Percentiles rank a stretch among this genome's conserved stretches.
Evolutionary conservation across 495 filamentous ascomycete genomes (phyloP).

Genomic region (Pyrenula aspistea): DNA sequence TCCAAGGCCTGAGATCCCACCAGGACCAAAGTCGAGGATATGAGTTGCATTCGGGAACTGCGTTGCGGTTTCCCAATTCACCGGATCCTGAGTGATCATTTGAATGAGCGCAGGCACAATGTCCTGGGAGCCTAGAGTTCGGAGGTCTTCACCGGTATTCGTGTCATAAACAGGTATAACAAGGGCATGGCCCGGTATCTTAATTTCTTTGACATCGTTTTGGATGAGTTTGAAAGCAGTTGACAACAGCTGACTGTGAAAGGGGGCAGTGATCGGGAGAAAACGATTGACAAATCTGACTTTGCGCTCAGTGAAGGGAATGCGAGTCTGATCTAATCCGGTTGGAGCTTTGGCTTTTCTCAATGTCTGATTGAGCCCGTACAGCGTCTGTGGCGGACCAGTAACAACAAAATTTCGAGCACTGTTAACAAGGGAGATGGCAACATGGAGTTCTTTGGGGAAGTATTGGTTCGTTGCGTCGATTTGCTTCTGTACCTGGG

Average conservation of each 20-base stretch:
- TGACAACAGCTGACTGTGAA: slow-evolving; percentile 87
- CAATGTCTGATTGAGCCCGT: slow-evolving; percentile 85
- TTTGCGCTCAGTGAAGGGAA: slow-evolving; percentile 91
- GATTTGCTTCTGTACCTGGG: slow-evolving; percentile 85
- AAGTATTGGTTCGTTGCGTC: slow-evolving; percentile 93
- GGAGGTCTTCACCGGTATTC: slow-evolving; percentile 70
- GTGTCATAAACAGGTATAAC: slow-evolving; percentile 82
- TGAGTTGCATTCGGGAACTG: slow-evolving; percentile 82
- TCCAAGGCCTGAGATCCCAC: slow-evolving; percentile 89
- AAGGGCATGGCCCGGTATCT: slow-evolving; percentile 54
- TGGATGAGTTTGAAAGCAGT: slow-evolving; percentile 67
- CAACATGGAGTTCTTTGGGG: slow-evolving; percentile 81
- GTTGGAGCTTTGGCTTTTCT: slow-evolving; percentile 96
- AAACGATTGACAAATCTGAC: slow-evolving; percentile 94
- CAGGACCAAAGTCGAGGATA: slow-evolving; percentile 90
- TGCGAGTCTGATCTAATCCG: slow-evolving; percentile 87
- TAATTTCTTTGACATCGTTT: slow-evolving; percentile 74
- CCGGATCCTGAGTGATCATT: slow-evolving; percentile 85
- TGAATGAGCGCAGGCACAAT: slow-evolving; percentile 75
- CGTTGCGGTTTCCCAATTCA: slow-evolving; percentile 92
- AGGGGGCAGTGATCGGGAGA: slow-evolving; percentile 92
- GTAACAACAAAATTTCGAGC: slow-evolving; percentile 95
- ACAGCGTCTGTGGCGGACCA: slow-evolving; percentile 87
- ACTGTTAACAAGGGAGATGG: slow-evolving; percentile 91
- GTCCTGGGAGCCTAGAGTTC: slow-evolving; percentile 45